Percentiles rank a stretch among this genome's conserved stretches.
Evolutionary conservation across 129 eudicot genomes (phyloP).

Genomic region (Scalesia atractyloides): DNA sequence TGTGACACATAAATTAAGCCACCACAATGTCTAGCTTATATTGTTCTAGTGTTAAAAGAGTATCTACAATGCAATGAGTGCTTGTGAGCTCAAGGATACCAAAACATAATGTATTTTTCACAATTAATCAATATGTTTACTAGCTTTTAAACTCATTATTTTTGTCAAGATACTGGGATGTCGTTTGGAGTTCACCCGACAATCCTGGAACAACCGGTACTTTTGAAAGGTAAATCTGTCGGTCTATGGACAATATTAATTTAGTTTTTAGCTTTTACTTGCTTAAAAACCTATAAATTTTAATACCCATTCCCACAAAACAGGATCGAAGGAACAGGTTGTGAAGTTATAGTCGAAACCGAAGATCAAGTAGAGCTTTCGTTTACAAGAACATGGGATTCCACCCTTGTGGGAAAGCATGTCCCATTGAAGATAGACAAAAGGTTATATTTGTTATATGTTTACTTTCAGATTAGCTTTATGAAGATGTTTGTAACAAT

Average conservation of each 20-base stretch:
- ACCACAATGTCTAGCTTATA: background rate
- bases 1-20: background rate
- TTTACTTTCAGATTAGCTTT: background rate
- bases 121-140: background rate
- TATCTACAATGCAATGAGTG: no score
- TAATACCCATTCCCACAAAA: background rate
- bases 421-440: conserved; percentile 67
- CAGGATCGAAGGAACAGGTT: conserved; percentile 68
- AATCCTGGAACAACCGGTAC: conserved; percentile 33
- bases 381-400: conserved; percentile 56
- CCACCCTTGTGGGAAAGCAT: conserved; percentile 42
- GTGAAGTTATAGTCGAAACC: conserved; percentile 56
- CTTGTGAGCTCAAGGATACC: no score
- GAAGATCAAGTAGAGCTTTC: conserved; percentile 80
- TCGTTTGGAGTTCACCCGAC: conserved; percentile 34
- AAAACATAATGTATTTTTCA: no score
- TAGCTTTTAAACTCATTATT: background rate
- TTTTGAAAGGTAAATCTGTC: conserved; percentile 10
- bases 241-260: background rate
- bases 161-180: conserved; percentile 33
- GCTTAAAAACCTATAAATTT: background rate
- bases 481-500: conserved; percentile 4
- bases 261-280: background rate
- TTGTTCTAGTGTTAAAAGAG: background rate
- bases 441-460: conserved; percentile 42